Percentiles rank a stretch among this genome's conserved stretches.
These are phyloP conservation scores for Cyclocybe aegerita DNA, from an alignment of 768 basidiomycete genomes.

Conservation along the genomic window DNA sequence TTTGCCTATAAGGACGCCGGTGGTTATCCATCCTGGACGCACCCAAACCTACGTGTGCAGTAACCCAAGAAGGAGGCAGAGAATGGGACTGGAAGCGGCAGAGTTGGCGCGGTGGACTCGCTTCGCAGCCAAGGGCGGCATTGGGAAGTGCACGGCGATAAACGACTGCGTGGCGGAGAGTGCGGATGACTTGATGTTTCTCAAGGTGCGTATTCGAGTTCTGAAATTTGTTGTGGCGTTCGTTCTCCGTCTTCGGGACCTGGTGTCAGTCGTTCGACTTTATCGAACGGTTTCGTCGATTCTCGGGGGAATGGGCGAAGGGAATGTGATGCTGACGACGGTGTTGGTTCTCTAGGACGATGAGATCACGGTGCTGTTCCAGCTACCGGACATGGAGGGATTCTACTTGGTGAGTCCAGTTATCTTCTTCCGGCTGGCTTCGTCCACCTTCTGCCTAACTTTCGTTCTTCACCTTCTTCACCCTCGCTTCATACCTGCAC, in stretches of 20 bases:
- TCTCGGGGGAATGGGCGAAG: no score
- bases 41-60: no score
- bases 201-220: slow-evolving; percentile 52
- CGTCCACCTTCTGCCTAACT: no score
- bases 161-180: slow-evolving; percentile 76
- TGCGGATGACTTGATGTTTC: slow-evolving; percentile 81
- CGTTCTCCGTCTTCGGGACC: background rate
- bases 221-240: slow-evolving; percentile 2
- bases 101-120: slow-evolving; percentile 81
- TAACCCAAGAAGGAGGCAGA: background rate
- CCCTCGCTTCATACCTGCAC: no score
- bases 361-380: slow-evolving; percentile 76
- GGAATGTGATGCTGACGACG: background rate
- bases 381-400: slow-evolving; percentile 52
- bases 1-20: no score
- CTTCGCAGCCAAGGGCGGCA: slow-evolving; percentile 83
- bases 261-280: no score
- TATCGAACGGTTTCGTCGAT: no score
- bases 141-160: slow-evolving; percentile 74
- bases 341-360: slow-evolving; percentile 54
- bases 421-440: no score
- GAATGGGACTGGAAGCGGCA: slow-evolving; percentile 59
- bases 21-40: no score
- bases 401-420: slow-evolving; percentile 53
- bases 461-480: no score